Evolutionary conservation across 2,329 filamentous ascomycete genomes (phyloP).

Genomic region (Alternaria triticimaculans): DNA sequence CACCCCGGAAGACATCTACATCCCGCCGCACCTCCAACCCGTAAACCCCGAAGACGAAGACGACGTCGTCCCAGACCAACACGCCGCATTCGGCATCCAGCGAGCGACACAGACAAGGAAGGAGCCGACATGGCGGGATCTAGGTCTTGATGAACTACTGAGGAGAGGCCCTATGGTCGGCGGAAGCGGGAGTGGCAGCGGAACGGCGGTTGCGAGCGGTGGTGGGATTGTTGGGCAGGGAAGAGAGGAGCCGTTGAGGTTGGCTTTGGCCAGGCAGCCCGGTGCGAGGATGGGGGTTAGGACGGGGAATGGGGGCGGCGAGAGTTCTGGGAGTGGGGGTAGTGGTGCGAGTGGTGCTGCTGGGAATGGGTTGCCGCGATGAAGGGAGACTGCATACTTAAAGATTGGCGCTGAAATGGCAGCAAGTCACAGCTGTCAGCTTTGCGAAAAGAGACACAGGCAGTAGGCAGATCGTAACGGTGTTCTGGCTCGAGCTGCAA

Average conservation of each 20-base stretch:
- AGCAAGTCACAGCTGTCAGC: neutral
- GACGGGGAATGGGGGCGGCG: slow-evolving; percentile 8
- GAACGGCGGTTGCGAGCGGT: slow-evolving; percentile 12
- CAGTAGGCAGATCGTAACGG: neutral
- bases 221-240: slow-evolving; percentile 10
- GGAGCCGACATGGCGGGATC: slow-evolving; percentile 79
- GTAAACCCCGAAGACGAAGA: slow-evolving; percentile 89
- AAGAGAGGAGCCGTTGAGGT: slow-evolving; percentile 35
- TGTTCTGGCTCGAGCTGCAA: neutral
- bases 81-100: slow-evolving; percentile 85
- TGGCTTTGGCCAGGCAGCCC: slow-evolving; percentile 42
- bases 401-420: rapidly evolving
- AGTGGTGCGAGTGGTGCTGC: slow-evolving; percentile 16
- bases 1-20: slow-evolving; percentile 74
- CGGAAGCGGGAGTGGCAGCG: slow-evolving; percentile 16
- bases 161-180: slow-evolving; percentile 60
- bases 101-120: slow-evolving; percentile 74
- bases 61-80: slow-evolving; percentile 86
- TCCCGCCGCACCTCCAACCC: slow-evolving; percentile 79
- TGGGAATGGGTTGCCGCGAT: slow-evolving; percentile 46
- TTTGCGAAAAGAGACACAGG: neutral
- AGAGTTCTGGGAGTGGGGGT: slow-evolving; percentile 18
- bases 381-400: slow-evolving; percentile 7
- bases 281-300: slow-evolving; percentile 28
- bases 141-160: slow-evolving; percentile 76